Evolutionary conservation across 495 filamentous ascomycete species (phyloP), one percentile per base, ranked within the genome.

Genomic region (Trichocladium uniseriatum): DNA sequence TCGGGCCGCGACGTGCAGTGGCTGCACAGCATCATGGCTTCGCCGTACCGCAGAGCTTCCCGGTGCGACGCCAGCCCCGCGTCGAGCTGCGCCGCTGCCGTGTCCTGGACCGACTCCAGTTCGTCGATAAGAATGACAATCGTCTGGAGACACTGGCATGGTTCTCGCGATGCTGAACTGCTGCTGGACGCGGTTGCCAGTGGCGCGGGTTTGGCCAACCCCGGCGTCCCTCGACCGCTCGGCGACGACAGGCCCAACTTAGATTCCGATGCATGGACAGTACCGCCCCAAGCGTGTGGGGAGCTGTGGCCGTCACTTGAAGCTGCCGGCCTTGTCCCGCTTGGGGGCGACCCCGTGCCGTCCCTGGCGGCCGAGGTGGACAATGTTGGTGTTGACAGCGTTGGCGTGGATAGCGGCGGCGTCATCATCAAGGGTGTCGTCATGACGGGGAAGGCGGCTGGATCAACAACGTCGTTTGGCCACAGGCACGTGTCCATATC

Each of bases 21-120:
- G 13, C 31, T 31, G 15, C 51, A 53, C 27, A 28, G 20, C 29
- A 53, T 15, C 38, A 53, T 38, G 38, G 43, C 43, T 29, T 53
- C 51, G 29, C 51, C 46, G 51, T 43, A 40, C 11, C 51, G 51
- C 13, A 53, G 36, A n/a, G 51, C 51, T 31, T 47, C 43, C 29
- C 46, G 46, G 44, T 53, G 51, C 28, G 43, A 36, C 2, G 43
- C 45, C 28, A 53, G 44, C 37, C 51, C 45, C 3, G 51, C 29
- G 21, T 47, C 51, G 6, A 53, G 35, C 31, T 53, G 43, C 35
- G 38, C 46, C 4, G 40, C 21, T 11, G 28, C 20, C 11, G 15
- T n/a, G n/a, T 21, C 37, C 8, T 47, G 9, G 5, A 39, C n/a
- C 5, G 51, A 27, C 18, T 53, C 51, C 10, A 53, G 28, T 38